Conservation (phyloP, 805 yeast species). For the Clavispora asparagi region DNA sequence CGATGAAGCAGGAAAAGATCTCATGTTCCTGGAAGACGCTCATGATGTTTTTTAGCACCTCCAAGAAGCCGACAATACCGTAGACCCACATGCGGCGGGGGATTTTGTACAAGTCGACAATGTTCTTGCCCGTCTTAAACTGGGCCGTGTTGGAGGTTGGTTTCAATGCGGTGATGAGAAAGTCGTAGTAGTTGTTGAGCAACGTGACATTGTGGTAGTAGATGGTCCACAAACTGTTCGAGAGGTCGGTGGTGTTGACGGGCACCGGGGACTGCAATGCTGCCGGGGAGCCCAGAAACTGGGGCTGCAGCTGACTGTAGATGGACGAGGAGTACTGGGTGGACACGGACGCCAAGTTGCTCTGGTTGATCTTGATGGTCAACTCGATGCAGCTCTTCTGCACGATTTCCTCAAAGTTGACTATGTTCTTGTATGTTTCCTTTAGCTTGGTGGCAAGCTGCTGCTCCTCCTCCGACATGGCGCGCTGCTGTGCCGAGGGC, state of each 20-base stretch:
- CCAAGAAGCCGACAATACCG: conserved; percentile 76
- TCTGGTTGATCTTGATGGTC: conserved; percentile 43
- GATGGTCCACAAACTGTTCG: conserved; percentile 63
- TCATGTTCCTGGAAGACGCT: conserved; percentile 74
- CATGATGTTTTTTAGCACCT: conserved; percentile 68
- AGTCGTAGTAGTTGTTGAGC: conserved; percentile 68
- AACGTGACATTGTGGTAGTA: conserved; percentile 63
- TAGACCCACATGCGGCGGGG: conserved; percentile 82
- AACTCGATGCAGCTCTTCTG: conserved; percentile 64
- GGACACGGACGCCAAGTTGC: conserved; percentile 33
- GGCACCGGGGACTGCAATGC: conserved; percentile 14
- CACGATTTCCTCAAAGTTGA: conserved; percentile 60
- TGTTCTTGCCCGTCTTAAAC: conserved; percentile 70
- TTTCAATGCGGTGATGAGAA: conserved; percentile 62
- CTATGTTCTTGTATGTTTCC: conserved; percentile 67
- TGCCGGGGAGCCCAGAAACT: conserved; percentile 10
- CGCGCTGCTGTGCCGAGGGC: conserved; percentile 16
- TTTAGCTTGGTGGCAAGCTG: conserved; percentile 65
- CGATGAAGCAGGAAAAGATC: conserved; percentile 68
- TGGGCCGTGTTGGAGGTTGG: conserved; percentile 47
- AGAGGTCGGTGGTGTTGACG: conserved; percentile 42
- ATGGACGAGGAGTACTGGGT: conserved; percentile 18
- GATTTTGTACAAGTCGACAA: conserved; percentile 71
- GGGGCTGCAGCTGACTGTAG: conserved; percentile 12
- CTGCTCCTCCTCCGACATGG: conserved; percentile 56